phyloP scores from a whole-genome alignment of 768 basidiomycete species.

The Mycena rosella region DNA sequence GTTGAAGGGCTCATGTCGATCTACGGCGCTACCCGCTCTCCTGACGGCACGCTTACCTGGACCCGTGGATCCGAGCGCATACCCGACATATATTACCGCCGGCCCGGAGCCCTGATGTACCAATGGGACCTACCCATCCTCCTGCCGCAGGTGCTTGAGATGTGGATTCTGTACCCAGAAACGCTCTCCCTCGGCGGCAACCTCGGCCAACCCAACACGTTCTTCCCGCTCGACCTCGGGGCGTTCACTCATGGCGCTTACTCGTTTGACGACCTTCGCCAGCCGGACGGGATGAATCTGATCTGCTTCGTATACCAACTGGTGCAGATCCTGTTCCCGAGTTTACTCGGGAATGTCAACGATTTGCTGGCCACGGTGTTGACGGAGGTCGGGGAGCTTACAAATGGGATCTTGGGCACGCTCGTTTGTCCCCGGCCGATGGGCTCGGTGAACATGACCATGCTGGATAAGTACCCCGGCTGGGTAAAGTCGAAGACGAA shows the following conservation, averaged over 20 bases:
- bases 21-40: constrained; percentile 17
- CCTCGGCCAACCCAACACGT: constrained; percentile 19
- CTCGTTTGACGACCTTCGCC: constrained; percentile 15
- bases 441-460: constrained; percentile 15
- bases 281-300: constrained; percentile 14
- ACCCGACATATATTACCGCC: constrained; percentile 20
- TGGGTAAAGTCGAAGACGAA: constrained; percentile 19
- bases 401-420: constrained; percentile 15
- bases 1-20: constrained; percentile 23
- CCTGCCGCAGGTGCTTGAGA: constrained; percentile 22
- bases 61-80: constrained; percentile 24
- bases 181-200: constrained; percentile 24
- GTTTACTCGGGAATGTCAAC: constrained; percentile 19
- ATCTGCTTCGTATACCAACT: constrained; percentile 22
- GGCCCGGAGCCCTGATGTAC: constrained; percentile 18
- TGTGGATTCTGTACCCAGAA: constrained; percentile 11
- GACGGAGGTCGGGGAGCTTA: constrained; percentile 15
- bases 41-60: constrained; percentile 21
- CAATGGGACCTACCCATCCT: constrained; percentile 22
- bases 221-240: constrained; percentile 24
- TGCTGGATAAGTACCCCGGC: constrained; percentile 21
- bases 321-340: constrained; percentile 18
- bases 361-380: constrained; percentile 20
- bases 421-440: constrained; percentile 21
- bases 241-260: constrained; percentile 16